These are phyloP conservation scores for Darksidea phi DNA, from an alignment of 495 filamentous ascomycete genomes.

Conservation along the genomic window DNA sequence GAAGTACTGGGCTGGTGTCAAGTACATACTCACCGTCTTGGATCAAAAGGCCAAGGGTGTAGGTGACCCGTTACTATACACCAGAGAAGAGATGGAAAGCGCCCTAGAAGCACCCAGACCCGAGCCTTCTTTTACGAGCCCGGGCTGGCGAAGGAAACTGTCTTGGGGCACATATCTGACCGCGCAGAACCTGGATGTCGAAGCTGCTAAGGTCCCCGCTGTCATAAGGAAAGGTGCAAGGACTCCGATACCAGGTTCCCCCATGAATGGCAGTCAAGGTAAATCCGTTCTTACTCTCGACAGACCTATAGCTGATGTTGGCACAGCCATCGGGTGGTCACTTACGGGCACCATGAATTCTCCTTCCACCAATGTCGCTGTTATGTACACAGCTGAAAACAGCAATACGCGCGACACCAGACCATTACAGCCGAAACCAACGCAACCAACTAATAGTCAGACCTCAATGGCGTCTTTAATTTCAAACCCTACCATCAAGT, in stretches of 20 bases:
- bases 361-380: slow-evolving; percentile 72
- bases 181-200: slow-evolving; percentile 22
- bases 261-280: slow-evolving; percentile 55
- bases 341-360: slow-evolving; percentile 80
- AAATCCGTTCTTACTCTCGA: slow-evolving; percentile 21
- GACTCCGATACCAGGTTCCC: slow-evolving; percentile 41
- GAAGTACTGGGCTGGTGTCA: slow-evolving; percentile 79
- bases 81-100: slow-evolving; percentile 73
- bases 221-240: slow-evolving; percentile 26
- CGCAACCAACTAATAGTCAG: neutral
- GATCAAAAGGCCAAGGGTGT: slow-evolving; percentile 84
- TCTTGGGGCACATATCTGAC: slow-evolving; percentile 38
- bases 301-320: slow-evolving; percentile 42
- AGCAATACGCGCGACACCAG: slow-evolving; percentile 34
- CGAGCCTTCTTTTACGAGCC: slow-evolving; percentile 45
- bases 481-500: slow-evolving; percentile 13
- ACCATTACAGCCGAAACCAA: slow-evolving; percentile 19
- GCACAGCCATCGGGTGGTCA: slow-evolving; percentile 68
- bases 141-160: slow-evolving; percentile 47
- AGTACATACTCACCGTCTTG: slow-evolving; percentile 80
- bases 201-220: slow-evolving; percentile 27
- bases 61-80: slow-evolving; percentile 76
- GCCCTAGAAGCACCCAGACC: slow-evolving; percentile 47
- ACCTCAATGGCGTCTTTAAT: neutral
- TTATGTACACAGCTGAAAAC: slow-evolving; percentile 61